Evolutionary conservation across 2,329 filamentous ascomycete species (phyloP), one percentile per base, ranked within the genome.

Genomic region (Aspergillus sp.): DNA sequence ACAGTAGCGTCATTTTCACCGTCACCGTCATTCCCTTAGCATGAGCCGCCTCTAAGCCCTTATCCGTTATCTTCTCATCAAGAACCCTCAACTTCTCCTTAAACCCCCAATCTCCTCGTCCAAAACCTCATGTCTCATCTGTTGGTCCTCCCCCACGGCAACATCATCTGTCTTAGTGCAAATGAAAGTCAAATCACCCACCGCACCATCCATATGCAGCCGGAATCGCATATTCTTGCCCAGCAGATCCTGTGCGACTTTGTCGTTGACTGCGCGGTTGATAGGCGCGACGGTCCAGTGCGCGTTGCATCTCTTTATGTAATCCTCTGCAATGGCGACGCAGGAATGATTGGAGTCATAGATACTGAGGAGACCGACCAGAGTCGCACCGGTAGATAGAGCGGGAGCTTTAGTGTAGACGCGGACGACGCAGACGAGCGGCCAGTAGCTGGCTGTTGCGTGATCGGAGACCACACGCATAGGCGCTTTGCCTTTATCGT

Each of bases 131-230:
- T 3, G 3, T 19, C 17, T 19, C 17, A 19, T 19, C 17, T 19
- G 17, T 19, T 3, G 17, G 17, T 44, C 27, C 15, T 20, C 17
- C 0, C 62, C 69, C 3, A 74, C 62, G 6, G 69, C 74, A 7
- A 84, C 80, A 39, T 84, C 79, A 57, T 85, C 82, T 0, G 79
- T 81, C 57, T 84, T 84, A 13, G 73, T 77, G 56, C 81, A 84
- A 12, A 85, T 78, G 50, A 84, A 84, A 0, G 78, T 82, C 2
- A 83, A 69, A 2, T 66, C 70, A 5, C 66, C 72, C 46, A 79
- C 79, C 0, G 68, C 72, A 2, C 78, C 76, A 49, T 84, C 81
- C 55, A 78, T 78, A 48, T 81, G 78, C 3, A 84, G 64, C 53
- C 84, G 81, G 0, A 75, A 69, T 55, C 77, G 80, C 65, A 82